A percentile compares a stretch with the other conserved stretches of the same genome.
Evolutionary conservation across 768 basidiomycete species (phyloP).

Genomic region (Tricholoma hemisulphureum): DNA sequence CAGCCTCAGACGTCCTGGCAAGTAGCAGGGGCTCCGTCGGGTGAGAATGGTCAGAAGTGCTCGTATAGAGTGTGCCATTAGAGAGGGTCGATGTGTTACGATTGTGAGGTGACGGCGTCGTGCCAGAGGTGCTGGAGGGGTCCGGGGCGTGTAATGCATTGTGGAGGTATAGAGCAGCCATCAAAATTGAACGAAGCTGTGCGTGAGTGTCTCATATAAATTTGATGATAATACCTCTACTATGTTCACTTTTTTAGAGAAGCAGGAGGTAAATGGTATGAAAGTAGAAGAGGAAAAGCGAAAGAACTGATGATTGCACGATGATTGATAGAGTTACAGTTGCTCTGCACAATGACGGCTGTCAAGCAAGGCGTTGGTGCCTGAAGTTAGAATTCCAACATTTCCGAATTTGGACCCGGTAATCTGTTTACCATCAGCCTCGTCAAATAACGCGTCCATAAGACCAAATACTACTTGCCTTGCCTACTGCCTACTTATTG

Average conservation of each 20-base stretch:
- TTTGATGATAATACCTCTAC: neutral
- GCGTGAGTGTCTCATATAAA: neutral
- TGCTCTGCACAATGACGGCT: slow-evolving; percentile 3
- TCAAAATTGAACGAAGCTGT: slow-evolving; percentile 25
- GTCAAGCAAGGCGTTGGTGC: slow-evolving; percentile 7
- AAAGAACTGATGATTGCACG: neutral
- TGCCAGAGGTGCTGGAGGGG: slow-evolving; percentile 16
- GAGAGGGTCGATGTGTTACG: slow-evolving; percentile 40
- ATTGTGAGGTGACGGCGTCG: slow-evolving; percentile 44
- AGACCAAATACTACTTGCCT: neutral
- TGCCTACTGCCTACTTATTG: neutral
- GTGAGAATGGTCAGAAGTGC: slow-evolving; percentile 39
- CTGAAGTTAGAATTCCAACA: slow-evolving; percentile 8
- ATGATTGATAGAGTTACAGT: neutral
- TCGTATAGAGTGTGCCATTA: slow-evolving; percentile 36
- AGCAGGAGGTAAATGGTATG: neutral
- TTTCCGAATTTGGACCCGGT: slow-evolving; percentile 10
- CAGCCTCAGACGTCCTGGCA: slow-evolving; percentile 25
- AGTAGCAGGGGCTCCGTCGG: slow-evolving; percentile 44
- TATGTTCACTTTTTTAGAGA: neutral
- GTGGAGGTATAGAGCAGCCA: slow-evolving; percentile 63
- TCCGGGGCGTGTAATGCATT: slow-evolving; percentile 48
- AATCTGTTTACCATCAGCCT: slow-evolving; percentile 8
- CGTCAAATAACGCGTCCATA: slow-evolving; percentile 14
- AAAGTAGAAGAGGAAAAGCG: neutral